Evolutionary conservation across 768 basidiomycete genomes (phyloP), one percentile per base, ranked within the genome.

Genomic region (Paxillus rubicundulus): DNA sequence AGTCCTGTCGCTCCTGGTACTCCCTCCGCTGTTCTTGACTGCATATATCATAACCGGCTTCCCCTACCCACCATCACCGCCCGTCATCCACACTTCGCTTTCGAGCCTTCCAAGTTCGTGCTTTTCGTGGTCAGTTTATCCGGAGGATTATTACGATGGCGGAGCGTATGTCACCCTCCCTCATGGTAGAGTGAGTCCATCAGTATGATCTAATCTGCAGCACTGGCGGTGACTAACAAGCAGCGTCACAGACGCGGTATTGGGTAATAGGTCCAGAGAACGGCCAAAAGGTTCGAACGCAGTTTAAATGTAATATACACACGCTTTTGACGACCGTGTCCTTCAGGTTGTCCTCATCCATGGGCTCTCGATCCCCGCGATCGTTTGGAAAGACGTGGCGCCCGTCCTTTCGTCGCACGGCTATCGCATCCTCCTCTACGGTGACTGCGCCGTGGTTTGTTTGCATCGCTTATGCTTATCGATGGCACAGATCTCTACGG

Each of bases 371-470:
- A 80, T 89, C 32, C 88, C 89, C 6, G 75, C 87, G 30, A 80
- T 89, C 43, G 77, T 90, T 48, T 91, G 86, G 87, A 85, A 81
- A 61, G 84, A 89, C 39, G 77, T 92, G 20, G 85, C 84, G 1
- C 86, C 86, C 4, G 70, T 71, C 42, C 77, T 90, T 2, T 84
- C 80, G 16, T 70, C 77, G 8, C 75, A 71, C 49, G 87, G 88
- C 7, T 85, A 82, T 71, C 86, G 85, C 50, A 84, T 92, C 43
- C 76, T 92, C 21, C 73, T 89, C 7, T 92, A 89, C 57, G 88
- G 88, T 87, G 38, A 20, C 72, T 62, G 21, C 17, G 6, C 16
- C 17, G 42, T 46, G 36, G 16, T 39, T 43, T 24, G 30, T 20
- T 39, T 17, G 20, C 24, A 24, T n/a, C 36, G 16, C 38, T 40